phyloP scores from a whole-genome alignment of 495 filamentous ascomycete genomes.

The Annulohypoxylon maeteangense region DNA sequence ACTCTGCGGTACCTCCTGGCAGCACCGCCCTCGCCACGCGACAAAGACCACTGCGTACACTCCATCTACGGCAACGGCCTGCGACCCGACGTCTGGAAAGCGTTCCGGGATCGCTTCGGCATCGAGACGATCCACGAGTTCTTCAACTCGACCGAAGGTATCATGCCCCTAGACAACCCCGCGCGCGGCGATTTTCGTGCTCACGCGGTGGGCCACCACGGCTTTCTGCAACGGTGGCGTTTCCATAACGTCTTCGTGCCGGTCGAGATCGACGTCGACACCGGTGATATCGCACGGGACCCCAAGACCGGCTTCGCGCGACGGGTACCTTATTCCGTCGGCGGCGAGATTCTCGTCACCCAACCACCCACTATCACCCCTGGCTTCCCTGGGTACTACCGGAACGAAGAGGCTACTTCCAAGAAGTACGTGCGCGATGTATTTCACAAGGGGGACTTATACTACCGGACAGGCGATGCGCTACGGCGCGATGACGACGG shows the following conservation, averaged over 20 bases:
- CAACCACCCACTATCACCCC: slow-evolving; percentile 58
- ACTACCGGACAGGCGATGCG: slow-evolving; percentile 80
- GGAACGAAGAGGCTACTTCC: slow-evolving; percentile 70
- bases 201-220: slow-evolving; percentile 78
- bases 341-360: slow-evolving; percentile 80
- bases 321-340: slow-evolving; percentile 70
- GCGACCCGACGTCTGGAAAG: slow-evolving; percentile 78
- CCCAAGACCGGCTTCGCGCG: slow-evolving; percentile 72
- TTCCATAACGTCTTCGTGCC: slow-evolving; percentile 68
- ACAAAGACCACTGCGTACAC: slow-evolving; percentile 72
- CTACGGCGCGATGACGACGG: slow-evolving; percentile 72
- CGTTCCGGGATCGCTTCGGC: slow-evolving; percentile 72
- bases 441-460: slow-evolving; percentile 78
- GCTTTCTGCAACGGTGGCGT: slow-evolving; percentile 62
- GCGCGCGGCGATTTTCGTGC: slow-evolving; percentile 68
- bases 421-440: slow-evolving; percentile 78
- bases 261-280: slow-evolving; percentile 73
- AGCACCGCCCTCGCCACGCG: slow-evolving; percentile 69
- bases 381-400: slow-evolving; percentile 76
- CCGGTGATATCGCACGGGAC: slow-evolving; percentile 71
- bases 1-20: slow-evolving; percentile 80
- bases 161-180: slow-evolving; percentile 68
- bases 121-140: slow-evolving; percentile 70
- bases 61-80: slow-evolving; percentile 82
- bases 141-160: slow-evolving; percentile 73